Evolutionary conservation across 495 filamentous ascomycete genomes (phyloP).

Genomic region (Penicillium samsonianum): DNA sequence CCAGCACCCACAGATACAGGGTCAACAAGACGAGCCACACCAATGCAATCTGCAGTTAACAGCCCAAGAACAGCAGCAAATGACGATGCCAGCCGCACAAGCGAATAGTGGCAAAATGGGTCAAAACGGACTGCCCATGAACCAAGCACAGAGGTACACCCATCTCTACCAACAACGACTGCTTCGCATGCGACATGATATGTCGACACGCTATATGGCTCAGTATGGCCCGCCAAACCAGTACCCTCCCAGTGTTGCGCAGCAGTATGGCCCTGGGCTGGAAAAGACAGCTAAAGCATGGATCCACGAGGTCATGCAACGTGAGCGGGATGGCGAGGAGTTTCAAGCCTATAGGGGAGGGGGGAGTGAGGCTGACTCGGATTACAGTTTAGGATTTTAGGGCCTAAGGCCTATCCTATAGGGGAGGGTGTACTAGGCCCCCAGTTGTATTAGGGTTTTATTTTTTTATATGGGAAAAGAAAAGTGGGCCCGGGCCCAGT

Average conservation of each 20-base stretch:
- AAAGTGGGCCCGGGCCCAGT: too few species aligned
- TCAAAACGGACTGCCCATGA: constrained; percentile 34
- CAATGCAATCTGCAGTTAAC: constrained; percentile 39
- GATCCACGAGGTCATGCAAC: constrained; percentile 50
- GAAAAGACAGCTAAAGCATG: constrained; percentile 44
- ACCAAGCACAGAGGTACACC: constrained; percentile 38
- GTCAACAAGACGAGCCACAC: constrained; percentile 38
- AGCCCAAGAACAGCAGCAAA: constrained; percentile 43
- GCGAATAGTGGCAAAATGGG: constrained; percentile 43
- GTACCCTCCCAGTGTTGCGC: constrained; percentile 44
- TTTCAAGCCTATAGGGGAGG: too few species aligned
- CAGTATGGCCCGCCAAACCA: constrained; percentile 47
- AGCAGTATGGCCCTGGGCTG: constrained; percentile 41
- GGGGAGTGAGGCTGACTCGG: too few species aligned
- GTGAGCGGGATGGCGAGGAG: constrained; percentile 43
- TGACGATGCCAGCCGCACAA: constrained; percentile 45
- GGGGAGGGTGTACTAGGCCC: too few species aligned
- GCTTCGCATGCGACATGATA: constrained; percentile 40
- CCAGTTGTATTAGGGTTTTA: too few species aligned
- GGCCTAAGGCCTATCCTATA: too few species aligned
- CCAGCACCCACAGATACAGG: constrained; percentile 35
- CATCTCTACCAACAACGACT: constrained; percentile 45
- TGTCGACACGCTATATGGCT: constrained; percentile 38
- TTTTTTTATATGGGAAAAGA: too few species aligned
- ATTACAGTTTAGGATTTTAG: too few species aligned